Evolutionary conservation across 2,329 filamentous ascomycete species (phyloP).

Genomic region (Elsinoe arachidis): DNA sequence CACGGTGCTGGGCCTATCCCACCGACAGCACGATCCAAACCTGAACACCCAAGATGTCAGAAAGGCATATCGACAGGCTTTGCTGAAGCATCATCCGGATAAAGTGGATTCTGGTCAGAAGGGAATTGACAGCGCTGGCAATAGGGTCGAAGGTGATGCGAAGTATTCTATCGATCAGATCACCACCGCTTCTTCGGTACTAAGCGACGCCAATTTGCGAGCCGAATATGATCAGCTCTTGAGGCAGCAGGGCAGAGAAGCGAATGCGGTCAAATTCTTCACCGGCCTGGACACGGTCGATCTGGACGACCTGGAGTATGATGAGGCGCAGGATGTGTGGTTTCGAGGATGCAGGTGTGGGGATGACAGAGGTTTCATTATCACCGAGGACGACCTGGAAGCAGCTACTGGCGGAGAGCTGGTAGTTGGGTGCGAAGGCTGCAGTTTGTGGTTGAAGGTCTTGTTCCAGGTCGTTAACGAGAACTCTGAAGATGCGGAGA

Average conservation of each 20-base stretch:
- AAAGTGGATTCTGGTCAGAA: conserved; percentile 29
- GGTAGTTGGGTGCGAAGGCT: conserved; percentile 52
- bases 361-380: conserved; percentile 46
- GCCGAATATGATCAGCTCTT: conserved; percentile 43
- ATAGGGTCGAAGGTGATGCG: conserved; percentile 16
- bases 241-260: conserved; percentile 20
- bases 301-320: conserved; percentile 45
- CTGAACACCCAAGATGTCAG: conserved; percentile 35
- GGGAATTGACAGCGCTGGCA: neutral
- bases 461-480: conserved; percentile 45
- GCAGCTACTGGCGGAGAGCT: conserved; percentile 46
- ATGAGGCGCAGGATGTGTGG: conserved; percentile 37
- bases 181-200: conserved; percentile 47
- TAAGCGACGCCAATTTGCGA: conserved; percentile 37
- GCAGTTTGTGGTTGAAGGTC: conserved; percentile 55
- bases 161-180: conserved; percentile 47
- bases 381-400: conserved; percentile 47
- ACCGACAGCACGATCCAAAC: conserved; percentile 17
- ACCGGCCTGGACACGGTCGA: conserved; percentile 50
- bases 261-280: conserved; percentile 25
- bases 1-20: conserved; percentile 22
- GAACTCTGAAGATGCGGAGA: neutral
- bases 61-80: conserved; percentile 47
- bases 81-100: conserved; percentile 53
- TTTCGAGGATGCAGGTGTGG: conserved; percentile 50